Evolutionary conservation across 306 rosid genomes (phyloP).

Genomic region (Vigna unguiculata): DNA sequence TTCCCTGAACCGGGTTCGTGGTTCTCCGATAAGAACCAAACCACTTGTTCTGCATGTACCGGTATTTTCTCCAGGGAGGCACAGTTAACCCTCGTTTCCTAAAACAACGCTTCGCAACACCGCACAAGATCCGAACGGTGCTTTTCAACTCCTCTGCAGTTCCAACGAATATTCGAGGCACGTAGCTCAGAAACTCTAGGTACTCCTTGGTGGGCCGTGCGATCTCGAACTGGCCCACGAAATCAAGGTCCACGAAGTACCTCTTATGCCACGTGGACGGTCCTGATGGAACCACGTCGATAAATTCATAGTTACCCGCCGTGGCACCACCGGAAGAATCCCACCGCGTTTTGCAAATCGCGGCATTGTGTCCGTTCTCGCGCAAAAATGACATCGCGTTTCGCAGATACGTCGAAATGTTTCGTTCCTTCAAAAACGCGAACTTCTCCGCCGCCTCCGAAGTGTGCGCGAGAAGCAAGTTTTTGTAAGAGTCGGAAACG

Average conservation of each 20-base stretch:
- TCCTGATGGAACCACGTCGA: conserved; percentile 61
- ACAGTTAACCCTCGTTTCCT: conserved; percentile 54
- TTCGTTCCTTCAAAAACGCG: conserved; percentile 36
- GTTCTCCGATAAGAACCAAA: conserved; percentile 75
- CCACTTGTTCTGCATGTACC: conserved; percentile 85
- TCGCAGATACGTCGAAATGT: conserved; percentile 43
- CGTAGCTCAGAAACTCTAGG: conserved; percentile 39
- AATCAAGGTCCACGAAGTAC: conserved; percentile 64
- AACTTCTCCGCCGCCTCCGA: conserved; percentile 53
- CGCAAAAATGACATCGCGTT: conserved; percentile 69
- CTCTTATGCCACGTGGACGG: conserved; percentile 47
- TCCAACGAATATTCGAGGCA: conserved; percentile 67
- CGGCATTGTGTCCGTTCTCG: conserved; percentile 73
- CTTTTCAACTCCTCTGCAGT: conserved; percentile 63
- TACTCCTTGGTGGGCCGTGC: conserved; percentile 44
- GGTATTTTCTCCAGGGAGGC: conserved; percentile 91
- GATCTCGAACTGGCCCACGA: conserved; percentile 45
- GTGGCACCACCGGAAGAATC: conserved; percentile 52
- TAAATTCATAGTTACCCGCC: conserved; percentile 71
- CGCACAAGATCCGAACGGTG: conserved; percentile 59
- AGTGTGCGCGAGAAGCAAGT: conserved; percentile 53
- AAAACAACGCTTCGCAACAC: conserved; percentile 65
- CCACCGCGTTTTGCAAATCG: conserved; percentile 84
- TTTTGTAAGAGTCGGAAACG: conserved; percentile 51
- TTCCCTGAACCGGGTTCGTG: conserved; percentile 56